phyloP scores from a whole-genome alignment of 2,329 filamentous ascomycete species.

The Aquanectria penicillioides region DNA sequence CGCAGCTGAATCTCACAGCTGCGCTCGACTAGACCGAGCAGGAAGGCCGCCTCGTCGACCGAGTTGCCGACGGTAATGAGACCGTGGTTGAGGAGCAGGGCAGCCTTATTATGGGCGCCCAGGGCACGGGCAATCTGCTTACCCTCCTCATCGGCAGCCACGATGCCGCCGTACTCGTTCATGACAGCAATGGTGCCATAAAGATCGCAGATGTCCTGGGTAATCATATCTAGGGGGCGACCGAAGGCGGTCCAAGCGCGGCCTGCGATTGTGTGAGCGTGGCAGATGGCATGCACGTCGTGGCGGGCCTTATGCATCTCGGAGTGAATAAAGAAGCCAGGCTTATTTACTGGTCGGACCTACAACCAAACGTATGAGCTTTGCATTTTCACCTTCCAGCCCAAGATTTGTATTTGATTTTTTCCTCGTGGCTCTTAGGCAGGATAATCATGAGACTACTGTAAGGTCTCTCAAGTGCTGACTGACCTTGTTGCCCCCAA shows the following conservation, averaged over 20 bases:
- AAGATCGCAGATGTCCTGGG: conserved; percentile 73
- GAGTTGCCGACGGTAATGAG: conserved; percentile 76
- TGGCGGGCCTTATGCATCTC: conserved; percentile 73
- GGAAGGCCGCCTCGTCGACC: conserved; percentile 79
- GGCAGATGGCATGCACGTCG: conserved; percentile 74
- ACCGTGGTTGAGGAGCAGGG: conserved; percentile 77
- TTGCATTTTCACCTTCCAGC: neutral
- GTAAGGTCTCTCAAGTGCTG: too few relatives aligned
- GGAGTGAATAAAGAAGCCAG: conserved; percentile 76
- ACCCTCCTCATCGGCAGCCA: conserved; percentile 72
- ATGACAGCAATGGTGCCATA: conserved; percentile 69
- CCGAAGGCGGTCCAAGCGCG: conserved; percentile 76
- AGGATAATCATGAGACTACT: too few relatives aligned
- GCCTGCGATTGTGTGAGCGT: conserved; percentile 72
- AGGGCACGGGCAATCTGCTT: conserved; percentile 70
- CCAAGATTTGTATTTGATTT: too few relatives aligned
- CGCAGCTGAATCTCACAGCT: conserved; percentile 19
- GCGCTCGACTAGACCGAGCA: conserved; percentile 12
- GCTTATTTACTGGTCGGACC: conserved; percentile 68
- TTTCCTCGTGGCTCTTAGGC: too few relatives aligned
- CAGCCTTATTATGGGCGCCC: conserved; percentile 65
- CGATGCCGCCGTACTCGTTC: conserved; percentile 64
- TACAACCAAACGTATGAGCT: neutral
- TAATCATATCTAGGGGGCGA: conserved; percentile 75
- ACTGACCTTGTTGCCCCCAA: conserved; percentile 17